Percentiles rank a stretch among this genome's conserved stretches.
Conservation (phyloP, 2,329 filamentous ascomycete genomes). For the Sarocladium kiliense region DNA sequence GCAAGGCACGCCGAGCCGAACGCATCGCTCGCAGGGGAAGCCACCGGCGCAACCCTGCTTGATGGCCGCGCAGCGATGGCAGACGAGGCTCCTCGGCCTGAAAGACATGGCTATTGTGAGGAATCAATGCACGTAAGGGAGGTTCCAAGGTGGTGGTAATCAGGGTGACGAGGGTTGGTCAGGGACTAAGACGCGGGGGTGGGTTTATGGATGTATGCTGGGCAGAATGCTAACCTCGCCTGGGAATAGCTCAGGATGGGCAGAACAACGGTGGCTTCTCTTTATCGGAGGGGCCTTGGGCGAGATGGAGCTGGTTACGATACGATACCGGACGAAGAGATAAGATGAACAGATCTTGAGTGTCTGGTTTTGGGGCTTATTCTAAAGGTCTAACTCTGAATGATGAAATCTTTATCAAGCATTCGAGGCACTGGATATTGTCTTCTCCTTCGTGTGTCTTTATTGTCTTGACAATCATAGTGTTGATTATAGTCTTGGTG, state of each 20-base stretch:
- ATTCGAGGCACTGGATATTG: not conserved
- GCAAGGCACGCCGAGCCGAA: slow-evolving; percentile 26
- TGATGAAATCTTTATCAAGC: too few species aligned
- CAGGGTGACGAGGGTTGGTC: not conserved
- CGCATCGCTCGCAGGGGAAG: slow-evolving; percentile 26
- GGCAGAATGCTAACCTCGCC: not conserved
- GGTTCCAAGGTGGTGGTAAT: too few species aligned
- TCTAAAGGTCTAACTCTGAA: too few species aligned
- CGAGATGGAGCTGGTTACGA: not conserved
- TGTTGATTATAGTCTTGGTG: not conserved
- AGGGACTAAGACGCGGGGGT: not conserved
- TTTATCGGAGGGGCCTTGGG: not conserved
- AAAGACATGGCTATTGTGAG: not conserved
- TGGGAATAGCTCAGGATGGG: not conserved
- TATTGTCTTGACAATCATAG: too few species aligned
- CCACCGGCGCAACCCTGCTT: slow-evolving; percentile 30
- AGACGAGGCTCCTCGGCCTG: slow-evolving; percentile 19
- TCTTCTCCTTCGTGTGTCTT: not conserved
- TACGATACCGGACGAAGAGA: not conserved
- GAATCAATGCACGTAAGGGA: not conserved
- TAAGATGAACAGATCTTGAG: not conserved
- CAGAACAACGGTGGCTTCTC: not conserved
- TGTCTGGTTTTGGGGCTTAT: not conserved
- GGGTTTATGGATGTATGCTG: not conserved
- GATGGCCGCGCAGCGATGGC: slow-evolving; percentile 29